These are phyloP conservation scores for Metschnikowia arizonensis DNA, from an alignment of 805 yeast species.

Conservation along the genomic window DNA sequence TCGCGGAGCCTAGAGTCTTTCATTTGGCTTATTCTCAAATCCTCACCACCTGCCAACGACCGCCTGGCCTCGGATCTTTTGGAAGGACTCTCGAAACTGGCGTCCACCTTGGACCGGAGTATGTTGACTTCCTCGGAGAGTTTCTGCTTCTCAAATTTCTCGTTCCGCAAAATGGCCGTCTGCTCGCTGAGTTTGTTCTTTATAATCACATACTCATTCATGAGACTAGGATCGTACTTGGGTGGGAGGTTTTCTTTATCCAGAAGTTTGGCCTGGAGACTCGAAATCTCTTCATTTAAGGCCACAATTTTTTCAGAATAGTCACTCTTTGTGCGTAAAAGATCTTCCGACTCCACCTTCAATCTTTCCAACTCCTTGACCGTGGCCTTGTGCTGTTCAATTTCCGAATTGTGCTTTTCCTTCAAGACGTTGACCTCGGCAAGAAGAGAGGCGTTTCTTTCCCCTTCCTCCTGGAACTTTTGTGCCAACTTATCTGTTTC, in stretches of 20 bases:
- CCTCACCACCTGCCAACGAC: constrained; percentile 35
- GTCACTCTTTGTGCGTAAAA: constrained; percentile 22
- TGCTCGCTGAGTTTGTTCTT: constrained; percentile 51
- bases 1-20: constrained; percentile 17
- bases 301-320: constrained; percentile 27
- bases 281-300: constrained; percentile 22
- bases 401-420: constrained; percentile 6
- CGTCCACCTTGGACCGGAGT: constrained; percentile 43
- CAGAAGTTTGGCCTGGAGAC: constrained; percentile 21
- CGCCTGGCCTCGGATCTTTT: constrained; percentile 22
- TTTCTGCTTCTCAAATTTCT: constrained; percentile 41
- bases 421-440: constrained; percentile 4
- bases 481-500: background rate
- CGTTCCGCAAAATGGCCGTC: constrained; percentile 45
- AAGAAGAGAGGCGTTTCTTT: background rate
- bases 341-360: constrained; percentile 22
- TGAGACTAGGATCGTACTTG: constrained; percentile 26
- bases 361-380: constrained; percentile 16
- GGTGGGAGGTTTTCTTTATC: constrained; percentile 39
- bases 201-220: constrained; percentile 45
- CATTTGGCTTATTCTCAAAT: constrained; percentile 16
- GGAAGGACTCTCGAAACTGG: constrained; percentile 18
- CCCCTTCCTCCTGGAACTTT: constrained; percentile 2
- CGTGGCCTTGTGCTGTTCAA: constrained; percentile 9
- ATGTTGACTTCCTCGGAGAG: constrained; percentile 55